These are phyloP conservation scores for Acanthamoeba culbertsoni DNA, from an alignment of 208 protist species.

Conservation along the genomic window DNA sequence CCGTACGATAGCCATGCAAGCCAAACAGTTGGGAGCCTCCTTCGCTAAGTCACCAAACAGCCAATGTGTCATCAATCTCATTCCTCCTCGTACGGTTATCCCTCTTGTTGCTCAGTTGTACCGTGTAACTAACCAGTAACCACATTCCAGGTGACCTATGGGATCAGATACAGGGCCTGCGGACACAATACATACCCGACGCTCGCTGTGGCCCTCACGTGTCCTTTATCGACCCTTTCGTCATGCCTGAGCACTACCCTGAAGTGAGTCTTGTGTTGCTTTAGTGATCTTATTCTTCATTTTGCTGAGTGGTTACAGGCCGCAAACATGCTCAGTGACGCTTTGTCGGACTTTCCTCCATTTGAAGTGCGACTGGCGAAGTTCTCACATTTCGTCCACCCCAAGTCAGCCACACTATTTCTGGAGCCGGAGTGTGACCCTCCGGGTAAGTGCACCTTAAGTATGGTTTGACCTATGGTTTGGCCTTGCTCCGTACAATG, in stretches of 20 bases:
- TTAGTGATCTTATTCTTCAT: not conserved
- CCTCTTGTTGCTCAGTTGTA: not conserved
- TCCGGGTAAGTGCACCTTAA: not conserved
- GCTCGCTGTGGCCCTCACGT: slow-evolving; percentile 34
- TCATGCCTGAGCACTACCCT: not conserved
- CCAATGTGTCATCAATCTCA: slow-evolving; percentile 35
- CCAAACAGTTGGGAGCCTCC: not conserved
- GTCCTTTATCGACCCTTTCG: slow-evolving; percentile 43
- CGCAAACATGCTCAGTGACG: not conserved
- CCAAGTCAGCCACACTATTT: slow-evolving; percentile 18
- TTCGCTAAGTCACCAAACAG: slow-evolving; percentile 10
- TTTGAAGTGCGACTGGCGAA: slow-evolving; percentile 28
- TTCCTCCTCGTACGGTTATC: not conserved
- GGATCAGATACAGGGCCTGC: not conserved
- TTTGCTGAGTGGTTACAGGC: not conserved
- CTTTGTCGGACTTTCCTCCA: not conserved
- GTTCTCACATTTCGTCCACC: not conserved
- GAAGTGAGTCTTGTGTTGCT: not conserved
- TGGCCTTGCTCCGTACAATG: not conserved
- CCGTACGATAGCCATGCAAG: no score
- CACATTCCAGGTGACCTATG: not conserved
- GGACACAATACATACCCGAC: slow-evolving; percentile 1
- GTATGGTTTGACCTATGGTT: not conserved
- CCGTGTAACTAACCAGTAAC: not conserved
- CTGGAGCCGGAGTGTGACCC: slow-evolving; percentile 22